These are phyloP conservation scores for Penicillium tannophilum DNA, from an alignment of 495 filamentous ascomycete species.

Conservation along the genomic window DNA sequence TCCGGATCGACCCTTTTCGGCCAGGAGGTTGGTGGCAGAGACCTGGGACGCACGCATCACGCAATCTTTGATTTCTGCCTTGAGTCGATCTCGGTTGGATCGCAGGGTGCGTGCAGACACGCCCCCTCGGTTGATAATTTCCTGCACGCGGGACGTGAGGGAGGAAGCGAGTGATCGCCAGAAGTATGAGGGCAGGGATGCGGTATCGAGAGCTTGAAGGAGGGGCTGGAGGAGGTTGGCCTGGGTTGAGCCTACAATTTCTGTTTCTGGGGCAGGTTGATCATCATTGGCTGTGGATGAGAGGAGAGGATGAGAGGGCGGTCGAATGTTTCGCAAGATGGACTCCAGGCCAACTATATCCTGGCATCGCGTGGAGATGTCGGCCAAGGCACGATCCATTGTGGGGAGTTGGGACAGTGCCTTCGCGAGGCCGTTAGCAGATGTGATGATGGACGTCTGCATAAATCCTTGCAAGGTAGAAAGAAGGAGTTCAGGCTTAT, in stretches of 20 bases:
- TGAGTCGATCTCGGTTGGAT: conserved; percentile 72
- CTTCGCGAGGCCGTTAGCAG: conserved; percentile 68
- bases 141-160: conserved; percentile 75
- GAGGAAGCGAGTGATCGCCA: conserved; percentile 84
- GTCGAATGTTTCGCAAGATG: conserved; percentile 67
- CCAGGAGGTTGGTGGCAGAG: conserved; percentile 50
- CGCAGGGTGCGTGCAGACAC: conserved; percentile 79
- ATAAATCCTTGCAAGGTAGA: conserved; percentile 80
- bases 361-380: conserved; percentile 83
- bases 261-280: conserved; percentile 9
- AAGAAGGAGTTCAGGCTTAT: conserved; percentile 69
- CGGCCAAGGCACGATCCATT: conserved; percentile 77
- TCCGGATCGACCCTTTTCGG: conserved; percentile 45
- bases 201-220: conserved; percentile 78
- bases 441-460: conserved; percentile 71
- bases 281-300: conserved; percentile 20
- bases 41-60: conserved; percentile 73
- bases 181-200: conserved; percentile 85
- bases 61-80: conserved; percentile 77
- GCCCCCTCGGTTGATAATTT: conserved; percentile 79
- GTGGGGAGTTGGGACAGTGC: conserved; percentile 78
- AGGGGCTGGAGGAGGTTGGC: conserved; percentile 72
- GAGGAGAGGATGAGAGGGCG: conserved; percentile 66
- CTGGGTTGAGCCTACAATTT: conserved; percentile 14
- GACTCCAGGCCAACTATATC: conserved; percentile 85